Evolutionary conservation across 768 basidiomycete species (phyloP).

Genomic region (Leccinum rimulosum): DNA sequence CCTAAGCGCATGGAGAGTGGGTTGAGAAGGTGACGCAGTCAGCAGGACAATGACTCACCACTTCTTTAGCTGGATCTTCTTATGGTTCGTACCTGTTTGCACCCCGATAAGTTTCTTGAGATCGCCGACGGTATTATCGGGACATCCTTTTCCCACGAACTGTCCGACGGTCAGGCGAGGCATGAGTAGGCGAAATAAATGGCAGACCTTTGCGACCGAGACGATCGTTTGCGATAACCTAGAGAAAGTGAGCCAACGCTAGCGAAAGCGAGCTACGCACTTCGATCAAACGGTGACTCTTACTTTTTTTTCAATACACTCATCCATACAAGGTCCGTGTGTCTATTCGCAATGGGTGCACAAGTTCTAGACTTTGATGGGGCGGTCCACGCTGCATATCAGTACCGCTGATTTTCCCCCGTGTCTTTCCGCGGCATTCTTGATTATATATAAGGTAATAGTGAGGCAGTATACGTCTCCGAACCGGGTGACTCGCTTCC

Average conservation of each 20-base stretch:
- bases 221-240: conserved; percentile 96
- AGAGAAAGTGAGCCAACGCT: conserved; percentile 10
- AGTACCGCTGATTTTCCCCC: not conserved
- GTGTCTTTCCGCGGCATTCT: conserved; percentile 8
- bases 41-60: conserved; percentile 57
- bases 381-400: not conserved
- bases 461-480: conserved; percentile 14
- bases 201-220: conserved; percentile 84
- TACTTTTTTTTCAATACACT: not conserved
- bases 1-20: not conserved
- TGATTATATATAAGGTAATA: conserved; percentile 11
- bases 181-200: not conserved
- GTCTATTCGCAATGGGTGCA: not conserved
- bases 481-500: conserved; percentile 9
- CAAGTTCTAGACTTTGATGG: not conserved
- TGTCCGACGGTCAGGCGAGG: conserved; percentile 9
- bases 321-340: not conserved
- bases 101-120: conserved; percentile 96
- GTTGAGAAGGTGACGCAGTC: not conserved
- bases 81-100: conserved; percentile 83
- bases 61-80: conserved; percentile 95
- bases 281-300: conserved; percentile 43
- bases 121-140: conserved; percentile 96
- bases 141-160: conserved; percentile 92
- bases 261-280: conserved; percentile 26